phyloP scores from a whole-genome alignment of 495 filamentous ascomycete species.

The Talaromyces adpressus region DNA sequence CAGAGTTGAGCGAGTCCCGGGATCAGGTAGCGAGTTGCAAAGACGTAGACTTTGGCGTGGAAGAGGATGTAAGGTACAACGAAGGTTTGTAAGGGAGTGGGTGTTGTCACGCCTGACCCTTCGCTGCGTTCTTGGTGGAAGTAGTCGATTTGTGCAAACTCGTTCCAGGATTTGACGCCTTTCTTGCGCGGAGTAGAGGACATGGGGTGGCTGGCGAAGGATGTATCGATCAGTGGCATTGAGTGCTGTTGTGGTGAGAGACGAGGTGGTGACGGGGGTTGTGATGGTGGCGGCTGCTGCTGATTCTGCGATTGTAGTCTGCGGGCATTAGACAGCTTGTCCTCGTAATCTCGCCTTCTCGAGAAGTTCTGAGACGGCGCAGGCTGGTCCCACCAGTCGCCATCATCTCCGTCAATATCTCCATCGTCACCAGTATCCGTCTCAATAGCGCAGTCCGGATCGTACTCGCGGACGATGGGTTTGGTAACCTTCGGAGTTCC shows the following conservation, averaged over 20 bases:
- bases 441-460: slow-evolving; percentile 9
- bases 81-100: background rate
- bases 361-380: slow-evolving; percentile 1
- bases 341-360: background rate
- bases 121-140: slow-evolving; percentile 16
- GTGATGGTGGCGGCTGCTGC: background rate
- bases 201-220: slow-evolving; percentile 21
- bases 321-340: background rate
- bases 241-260: slow-evolving; percentile 9
- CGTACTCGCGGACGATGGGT: background rate
- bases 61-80: slow-evolving; percentile 36
- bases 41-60: slow-evolving; percentile 43
- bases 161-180: slow-evolving; percentile 34
- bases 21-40: slow-evolving; percentile 38
- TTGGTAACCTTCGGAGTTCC: background rate
- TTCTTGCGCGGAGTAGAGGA: slow-evolving; percentile 20
- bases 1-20: slow-evolving; percentile 37
- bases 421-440: slow-evolving; percentile 6
- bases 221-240: slow-evolving; percentile 35
- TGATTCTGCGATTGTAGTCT: background rate
- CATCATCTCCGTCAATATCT: background rate
- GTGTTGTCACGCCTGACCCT: slow-evolving; percentile 3
- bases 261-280: background rate
- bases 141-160: slow-evolving; percentile 32
- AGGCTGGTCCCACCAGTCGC: slow-evolving; percentile 8